A percentile compares a stretch with the other conserved stretches of the same genome.
phyloP scores from a whole-genome alignment of 768 basidiomycete genomes.

The Rhodosporidiobolus sp. region DNA sequence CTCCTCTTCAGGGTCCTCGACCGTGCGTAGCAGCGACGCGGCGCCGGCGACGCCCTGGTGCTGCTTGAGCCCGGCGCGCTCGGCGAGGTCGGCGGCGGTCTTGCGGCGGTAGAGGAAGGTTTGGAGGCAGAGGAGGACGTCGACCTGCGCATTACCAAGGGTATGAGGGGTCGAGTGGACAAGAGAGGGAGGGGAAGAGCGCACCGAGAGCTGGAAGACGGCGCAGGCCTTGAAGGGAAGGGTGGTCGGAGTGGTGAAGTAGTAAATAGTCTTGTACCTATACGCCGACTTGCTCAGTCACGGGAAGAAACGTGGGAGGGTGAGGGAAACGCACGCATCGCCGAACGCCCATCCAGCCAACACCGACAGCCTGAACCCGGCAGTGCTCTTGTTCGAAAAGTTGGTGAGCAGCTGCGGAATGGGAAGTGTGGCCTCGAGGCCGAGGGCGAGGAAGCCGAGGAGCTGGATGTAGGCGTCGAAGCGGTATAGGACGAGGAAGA shows the following conservation, averaged over 20 bases:
- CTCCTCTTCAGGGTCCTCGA: neutral
- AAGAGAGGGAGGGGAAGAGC: neutral
- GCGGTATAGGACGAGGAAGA: conserved; percentile 34
- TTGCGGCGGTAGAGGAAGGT: conserved; percentile 36
- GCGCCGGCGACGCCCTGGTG: conserved; percentile 21
- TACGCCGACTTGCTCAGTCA: neutral
- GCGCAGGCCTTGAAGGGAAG: conserved; percentile 40
- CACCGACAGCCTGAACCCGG: conserved; percentile 36
- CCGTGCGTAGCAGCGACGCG: neutral
- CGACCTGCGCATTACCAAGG: conserved; percentile 11
- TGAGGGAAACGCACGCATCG: conserved; percentile 15
- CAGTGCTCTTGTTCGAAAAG: conserved; percentile 36
- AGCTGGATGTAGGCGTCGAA: conserved; percentile 32
- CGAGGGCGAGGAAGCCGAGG: conserved; percentile 39
- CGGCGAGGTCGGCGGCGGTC: conserved; percentile 19
- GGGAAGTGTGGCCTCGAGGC: conserved; percentile 41
- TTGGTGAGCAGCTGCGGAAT: conserved; percentile 40
- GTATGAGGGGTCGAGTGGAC: neutral
- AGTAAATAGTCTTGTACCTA: conserved; percentile 38
- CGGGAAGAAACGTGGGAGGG: neutral
- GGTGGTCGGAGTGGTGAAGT: conserved; percentile 29
- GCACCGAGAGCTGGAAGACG: conserved; percentile 39
- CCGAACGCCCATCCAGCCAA: conserved; percentile 39
- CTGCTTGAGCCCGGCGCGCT: neutral
- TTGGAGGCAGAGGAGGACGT: conserved; percentile 33